These are phyloP conservation scores for Discostella stelligera DNA, from an alignment of 352 stramenopile genomes.

Conservation along the genomic window DNA sequence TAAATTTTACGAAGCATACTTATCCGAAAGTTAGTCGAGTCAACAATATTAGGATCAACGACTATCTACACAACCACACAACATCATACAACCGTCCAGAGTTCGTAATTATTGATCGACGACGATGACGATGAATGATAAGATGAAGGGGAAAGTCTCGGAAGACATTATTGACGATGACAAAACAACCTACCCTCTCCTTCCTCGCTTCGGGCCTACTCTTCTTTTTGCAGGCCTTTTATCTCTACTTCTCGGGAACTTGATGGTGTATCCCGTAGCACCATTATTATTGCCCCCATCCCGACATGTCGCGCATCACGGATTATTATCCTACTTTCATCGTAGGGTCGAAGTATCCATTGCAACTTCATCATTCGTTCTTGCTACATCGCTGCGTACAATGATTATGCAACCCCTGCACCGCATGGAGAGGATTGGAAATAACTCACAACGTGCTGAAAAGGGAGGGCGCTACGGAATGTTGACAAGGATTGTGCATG, in stretches of 20 bases:
- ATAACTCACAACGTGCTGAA: not conserved
- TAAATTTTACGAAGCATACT: too few species aligned
- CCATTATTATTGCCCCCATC: not conserved
- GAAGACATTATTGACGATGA: too few species aligned
- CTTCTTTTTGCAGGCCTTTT: not conserved
- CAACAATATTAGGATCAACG: too few species aligned
- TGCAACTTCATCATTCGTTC: conserved; percentile 24
- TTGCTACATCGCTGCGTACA: conserved; percentile 37
- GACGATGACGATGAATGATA: too few species aligned
- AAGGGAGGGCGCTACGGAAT: not conserved
- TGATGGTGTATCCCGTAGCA: not conserved
- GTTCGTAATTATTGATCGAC: too few species aligned
- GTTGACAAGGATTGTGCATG: conserved; percentile 6
- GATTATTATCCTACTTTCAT: not conserved
- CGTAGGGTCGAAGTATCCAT: not conserved
- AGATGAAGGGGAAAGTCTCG: too few species aligned
- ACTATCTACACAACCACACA: too few species aligned
- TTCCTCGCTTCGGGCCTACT: too few species aligned
- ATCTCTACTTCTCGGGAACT: not conserved
- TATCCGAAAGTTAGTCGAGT: too few species aligned
- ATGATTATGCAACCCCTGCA: conserved; percentile 19
- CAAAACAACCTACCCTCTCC: too few species aligned
- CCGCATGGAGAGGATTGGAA: conserved; percentile 14
- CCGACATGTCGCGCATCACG: not conserved
- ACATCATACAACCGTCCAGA: too few species aligned